These are phyloP conservation scores for Sugiyamaella sp. DNA, from an alignment of 1,139 yeast genomes.

Conservation along the genomic window DNA sequence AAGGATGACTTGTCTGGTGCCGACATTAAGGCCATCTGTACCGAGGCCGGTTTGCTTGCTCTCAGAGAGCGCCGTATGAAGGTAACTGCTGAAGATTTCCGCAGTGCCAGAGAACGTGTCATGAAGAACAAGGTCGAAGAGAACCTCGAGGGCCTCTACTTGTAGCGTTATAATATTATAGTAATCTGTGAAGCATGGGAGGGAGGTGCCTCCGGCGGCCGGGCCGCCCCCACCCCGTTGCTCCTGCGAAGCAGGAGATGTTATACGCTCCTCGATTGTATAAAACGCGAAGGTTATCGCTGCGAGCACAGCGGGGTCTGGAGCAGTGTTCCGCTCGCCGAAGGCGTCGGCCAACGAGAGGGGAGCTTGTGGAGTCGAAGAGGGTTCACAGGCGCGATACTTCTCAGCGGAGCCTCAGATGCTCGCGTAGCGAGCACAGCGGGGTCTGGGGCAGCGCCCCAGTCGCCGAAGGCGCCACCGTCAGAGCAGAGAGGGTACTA, in stretches of 20 bases:
- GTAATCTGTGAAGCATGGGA: not conserved
- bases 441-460: not conserved
- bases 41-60: constrained; percentile 96
- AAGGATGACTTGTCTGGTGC: constrained; percentile 98
- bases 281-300: too few relatives aligned
- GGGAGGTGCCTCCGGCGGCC: constrained; percentile 6
- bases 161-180: constrained; percentile 46
- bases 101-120: constrained; percentile 93
- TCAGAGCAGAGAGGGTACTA: not conserved
- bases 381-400: not conserved
- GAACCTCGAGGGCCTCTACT: constrained; percentile 91
- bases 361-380: not conserved
- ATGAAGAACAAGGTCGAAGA: constrained; percentile 98
- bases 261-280: too few relatives aligned
- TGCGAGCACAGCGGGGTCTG: not conserved
- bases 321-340: too few relatives aligned
- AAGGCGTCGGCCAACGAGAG: not conserved
- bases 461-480: not conserved
- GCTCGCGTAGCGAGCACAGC: not conserved
- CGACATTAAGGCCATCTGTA: constrained; percentile 96
- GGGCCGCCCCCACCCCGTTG: constrained; percentile 7
- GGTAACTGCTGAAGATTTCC: constrained; percentile 93
- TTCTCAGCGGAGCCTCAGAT: constrained; percentile 2
- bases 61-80: constrained; percentile 98
- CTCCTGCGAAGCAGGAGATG: too few relatives aligned